Base-by-base conservation (phyloP, 2,329 filamentous ascomycete genomes). In the Colletotrichum tamarilloi region DNA sequence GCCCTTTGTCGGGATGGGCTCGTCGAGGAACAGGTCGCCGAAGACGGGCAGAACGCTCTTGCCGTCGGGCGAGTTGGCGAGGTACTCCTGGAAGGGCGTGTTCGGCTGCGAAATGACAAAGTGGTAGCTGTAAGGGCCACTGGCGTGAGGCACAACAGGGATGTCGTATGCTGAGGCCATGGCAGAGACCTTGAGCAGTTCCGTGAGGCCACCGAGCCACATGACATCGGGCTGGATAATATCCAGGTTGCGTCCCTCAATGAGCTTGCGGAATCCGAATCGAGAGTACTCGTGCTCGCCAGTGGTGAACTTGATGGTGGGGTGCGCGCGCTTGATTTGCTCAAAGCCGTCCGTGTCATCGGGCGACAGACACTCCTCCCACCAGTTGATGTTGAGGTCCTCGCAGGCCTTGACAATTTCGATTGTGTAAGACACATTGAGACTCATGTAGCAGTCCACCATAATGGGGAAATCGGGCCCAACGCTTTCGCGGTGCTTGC, bases 161-260 rank as follows among this genome's bases (percentile, higher is more conserved):
- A 98, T 93, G 80, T 98, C 95, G 83, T 98, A 98, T 26, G 95
- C 95, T 5, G 95, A 91, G 4, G 95, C 95, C 90, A 97, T 93
- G 67, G 95, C 93, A 19, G 95, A 90, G 65, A 98, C 93, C 84
- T 95, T 97, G 76, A 98, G 91, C 71, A 98, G 88, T 84, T 98
- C 95, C 1, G 95, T 98, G 87, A 98, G 83, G 74, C 95, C 95
- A 75, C 95, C 95, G 16, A 98, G 91, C 95, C 95, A 98, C 95
- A 98, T 98, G 76, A 98, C 95, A 80, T 98, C 95, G 16, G 95
- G 95, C 85, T 98, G 95, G 79, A 98, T 91, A 77, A 98, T 97
- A 82, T 98, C 95, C 73, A 98, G 87, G 83, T 97, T 97, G 76
- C 95, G 94, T 68, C 93, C 93, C 84, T 98, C 95, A 75, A 98